A percentile compares a stretch with the other conserved stretches of the same genome.
Evolutionary conservation across 1,284 basidiomycete genomes (phyloP).

Genomic region (Pholiota adiposa): DNA sequence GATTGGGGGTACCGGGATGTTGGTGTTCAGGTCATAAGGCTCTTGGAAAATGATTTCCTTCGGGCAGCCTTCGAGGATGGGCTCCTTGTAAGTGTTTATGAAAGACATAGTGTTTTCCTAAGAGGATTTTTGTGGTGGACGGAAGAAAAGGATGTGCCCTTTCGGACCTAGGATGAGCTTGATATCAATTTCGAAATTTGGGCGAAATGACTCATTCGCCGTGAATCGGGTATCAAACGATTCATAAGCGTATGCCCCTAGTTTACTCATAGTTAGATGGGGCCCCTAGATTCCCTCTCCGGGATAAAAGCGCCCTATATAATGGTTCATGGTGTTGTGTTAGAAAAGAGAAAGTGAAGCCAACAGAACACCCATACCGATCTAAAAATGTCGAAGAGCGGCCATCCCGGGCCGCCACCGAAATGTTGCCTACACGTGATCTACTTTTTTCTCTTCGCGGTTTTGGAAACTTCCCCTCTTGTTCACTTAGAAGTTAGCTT

Average conservation of each 20-base stretch:
- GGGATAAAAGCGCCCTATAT: too few relatives aligned
- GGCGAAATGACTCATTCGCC: background rate
- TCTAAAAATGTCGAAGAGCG: background rate
- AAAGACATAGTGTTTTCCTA: conserved; percentile 14
- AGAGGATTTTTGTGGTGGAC: background rate
- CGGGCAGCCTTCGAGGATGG: background rate
- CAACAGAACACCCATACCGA: background rate
- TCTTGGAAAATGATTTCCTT: conserved; percentile 15
- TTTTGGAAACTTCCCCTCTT: background rate
- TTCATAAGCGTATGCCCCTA: too few relatives aligned
- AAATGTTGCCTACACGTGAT: background rate
- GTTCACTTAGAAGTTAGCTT: background rate
- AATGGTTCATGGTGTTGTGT: too few relatives aligned
- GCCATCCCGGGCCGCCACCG: background rate
- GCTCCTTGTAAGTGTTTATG: conserved; percentile 20
- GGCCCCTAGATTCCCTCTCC: too few relatives aligned
- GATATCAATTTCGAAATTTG: background rate
- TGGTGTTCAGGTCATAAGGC: conserved; percentile 34
- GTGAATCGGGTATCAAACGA: background rate
- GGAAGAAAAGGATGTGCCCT: background rate
- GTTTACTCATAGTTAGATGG: too few relatives aligned
- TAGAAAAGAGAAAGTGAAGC: too few relatives aligned
- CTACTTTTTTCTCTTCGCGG: conserved; percentile 7
- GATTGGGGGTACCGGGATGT: conserved; percentile 32
- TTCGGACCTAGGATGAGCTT: background rate